These are phyloP conservation scores for Wickerhamomyces bisporus DNA, from an alignment of 805 yeast genomes.

Conservation along the genomic window DNA sequence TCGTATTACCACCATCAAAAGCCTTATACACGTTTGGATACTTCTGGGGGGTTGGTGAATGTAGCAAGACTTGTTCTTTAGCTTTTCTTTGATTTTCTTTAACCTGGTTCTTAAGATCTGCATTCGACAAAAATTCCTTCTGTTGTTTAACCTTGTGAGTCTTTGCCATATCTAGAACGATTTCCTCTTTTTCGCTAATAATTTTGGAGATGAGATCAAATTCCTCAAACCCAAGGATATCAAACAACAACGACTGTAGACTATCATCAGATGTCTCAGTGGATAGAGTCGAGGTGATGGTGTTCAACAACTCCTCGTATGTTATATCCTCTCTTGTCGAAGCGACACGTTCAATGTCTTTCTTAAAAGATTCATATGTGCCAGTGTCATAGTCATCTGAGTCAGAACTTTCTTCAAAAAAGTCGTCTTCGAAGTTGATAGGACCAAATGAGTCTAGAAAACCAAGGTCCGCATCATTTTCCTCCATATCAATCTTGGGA, in stretches of 20 bases:
- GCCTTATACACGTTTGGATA: constrained; percentile 88
- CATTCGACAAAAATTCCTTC: constrained; percentile 41
- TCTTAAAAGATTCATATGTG: constrained; percentile 17
- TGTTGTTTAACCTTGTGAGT: constrained; percentile 17
- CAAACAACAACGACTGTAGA: constrained; percentile 69
- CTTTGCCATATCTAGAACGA: constrained; percentile 22
- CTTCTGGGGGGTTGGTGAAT: constrained; percentile 39
- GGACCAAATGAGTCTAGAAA: constrained; percentile 30
- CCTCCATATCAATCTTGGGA: constrained; percentile 36
- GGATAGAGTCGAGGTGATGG: constrained; percentile 27
- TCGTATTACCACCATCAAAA: constrained; percentile 58
- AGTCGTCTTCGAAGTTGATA: constrained; percentile 22
- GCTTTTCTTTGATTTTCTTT: constrained; percentile 44
- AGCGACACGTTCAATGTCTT: constrained; percentile 28
- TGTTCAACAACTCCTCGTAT: constrained; percentile 27
- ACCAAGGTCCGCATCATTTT: constrained; percentile 30
- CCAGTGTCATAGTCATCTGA: constrained; percentile 8
- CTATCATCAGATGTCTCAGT: constrained; percentile 45
- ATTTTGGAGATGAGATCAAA: constrained; percentile 71
- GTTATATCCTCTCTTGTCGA: constrained; percentile 29
- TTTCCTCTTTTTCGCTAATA: constrained; percentile 38
- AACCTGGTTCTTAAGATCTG: constrained; percentile 50
- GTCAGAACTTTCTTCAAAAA: constrained; percentile 12
- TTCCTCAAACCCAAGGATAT: constrained; percentile 80
- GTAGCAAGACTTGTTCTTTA: constrained; percentile 43